A percentile compares a stretch with the other conserved stretches of the same genome.
These are phyloP conservation scores for Paracamarosporium sp. DNA, from an alignment of 2,329 filamentous ascomycete species.

Conservation along the genomic window DNA sequence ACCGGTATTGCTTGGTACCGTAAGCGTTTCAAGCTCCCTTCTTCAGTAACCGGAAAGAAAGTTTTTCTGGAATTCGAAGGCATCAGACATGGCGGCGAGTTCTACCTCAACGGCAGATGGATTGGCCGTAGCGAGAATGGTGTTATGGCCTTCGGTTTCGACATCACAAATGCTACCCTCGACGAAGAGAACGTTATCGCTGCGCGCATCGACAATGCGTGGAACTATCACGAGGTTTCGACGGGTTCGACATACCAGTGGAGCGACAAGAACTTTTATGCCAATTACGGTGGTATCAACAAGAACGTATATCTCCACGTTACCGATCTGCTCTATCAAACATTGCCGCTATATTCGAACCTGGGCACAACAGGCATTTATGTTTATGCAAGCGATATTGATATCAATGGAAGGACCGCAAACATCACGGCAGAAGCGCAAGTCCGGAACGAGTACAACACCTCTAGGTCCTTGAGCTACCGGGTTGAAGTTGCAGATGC, in stretches of 20 bases:
- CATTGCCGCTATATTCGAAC: not conserved
- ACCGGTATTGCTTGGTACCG: not conserved
- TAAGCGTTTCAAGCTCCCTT: not conserved
- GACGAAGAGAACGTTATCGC: not conserved
- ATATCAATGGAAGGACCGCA: not conserved
- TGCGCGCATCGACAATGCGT: not conserved
- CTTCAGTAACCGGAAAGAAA: not conserved
- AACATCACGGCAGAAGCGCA: not conserved
- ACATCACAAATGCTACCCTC: not conserved
- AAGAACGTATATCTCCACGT: not conserved
- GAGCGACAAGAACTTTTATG: not conserved
- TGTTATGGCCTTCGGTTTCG: not conserved
- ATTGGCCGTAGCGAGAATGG: not conserved
- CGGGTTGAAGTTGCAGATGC: not conserved
- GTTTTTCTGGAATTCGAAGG: not conserved
- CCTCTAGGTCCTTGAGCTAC: not conserved
- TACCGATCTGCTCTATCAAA: not conserved
- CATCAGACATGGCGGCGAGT: not conserved
- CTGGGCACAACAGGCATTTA: not conserved
- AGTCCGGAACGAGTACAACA: not conserved
- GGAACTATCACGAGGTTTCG: not conserved
- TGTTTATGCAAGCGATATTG: not conserved
- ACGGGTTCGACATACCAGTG: not conserved
- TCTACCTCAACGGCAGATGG: not conserved
- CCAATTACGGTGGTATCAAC: not conserved